Percentiles rank a stretch among this genome's conserved stretches.
phyloP scores from a whole-genome alignment of 1,284 basidiomycete species.

The Sanghuangporus sanghuang region DNA sequence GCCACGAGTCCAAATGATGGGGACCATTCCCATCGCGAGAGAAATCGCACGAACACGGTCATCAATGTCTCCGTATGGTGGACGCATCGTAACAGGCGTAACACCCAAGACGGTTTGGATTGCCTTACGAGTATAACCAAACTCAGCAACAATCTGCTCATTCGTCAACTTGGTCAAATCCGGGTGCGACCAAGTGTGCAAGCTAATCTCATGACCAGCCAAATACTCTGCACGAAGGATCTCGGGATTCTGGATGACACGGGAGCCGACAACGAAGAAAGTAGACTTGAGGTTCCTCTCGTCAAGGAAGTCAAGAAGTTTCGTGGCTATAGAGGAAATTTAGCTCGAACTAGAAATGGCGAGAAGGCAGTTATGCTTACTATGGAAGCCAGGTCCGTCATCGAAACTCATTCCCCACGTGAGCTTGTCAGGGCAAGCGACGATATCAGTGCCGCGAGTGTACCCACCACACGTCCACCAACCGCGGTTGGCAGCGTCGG shows the following conservation, averaged over 20 bases:
- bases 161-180: conserved; percentile 81
- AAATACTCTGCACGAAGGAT: conserved; percentile 84
- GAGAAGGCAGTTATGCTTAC: conserved; percentile 36
- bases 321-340: conserved; percentile 29
- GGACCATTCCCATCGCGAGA: conserved; percentile 74
- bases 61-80: conserved; percentile 52
- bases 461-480: conserved; percentile 91
- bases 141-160: conserved; percentile 86
- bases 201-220: conserved; percentile 74
- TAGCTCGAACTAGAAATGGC: conserved; percentile 1
- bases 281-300: conserved; percentile 70
- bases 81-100: conserved; percentile 65
- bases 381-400: conserved; percentile 81
- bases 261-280: conserved; percentile 92
- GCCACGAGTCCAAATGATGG: conserved; percentile 76
- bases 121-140: conserved; percentile 87
- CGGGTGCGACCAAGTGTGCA: conserved; percentile 76
- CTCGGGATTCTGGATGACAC: conserved; percentile 74
- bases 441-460: conserved; percentile 63
- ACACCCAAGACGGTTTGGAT: conserved; percentile 77
- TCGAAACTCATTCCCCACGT: conserved; percentile 85
- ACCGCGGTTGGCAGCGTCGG: conserved; percentile 54
- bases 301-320: conserved; percentile 65
- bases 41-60: conserved; percentile 87
- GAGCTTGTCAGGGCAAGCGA: conserved; percentile 71